Percentiles rank a stretch among this genome's conserved stretches.
These are phyloP conservation scores for Globisporangium alternatum DNA, from an alignment of 352 stramenopile species.

Conservation along the genomic window DNA sequence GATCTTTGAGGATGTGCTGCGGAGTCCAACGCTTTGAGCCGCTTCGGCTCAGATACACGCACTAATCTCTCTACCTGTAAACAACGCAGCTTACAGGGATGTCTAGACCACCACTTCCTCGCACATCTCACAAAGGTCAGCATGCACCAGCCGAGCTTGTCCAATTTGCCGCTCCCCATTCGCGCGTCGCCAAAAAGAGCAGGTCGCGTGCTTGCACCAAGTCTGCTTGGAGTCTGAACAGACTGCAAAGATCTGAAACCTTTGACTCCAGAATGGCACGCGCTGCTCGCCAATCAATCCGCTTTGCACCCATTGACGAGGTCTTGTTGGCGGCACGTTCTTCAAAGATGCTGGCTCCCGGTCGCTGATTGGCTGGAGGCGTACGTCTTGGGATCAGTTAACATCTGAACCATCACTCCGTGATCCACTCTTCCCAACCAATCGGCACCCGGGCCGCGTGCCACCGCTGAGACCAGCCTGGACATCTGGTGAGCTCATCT, in stretches of 20 bases:
- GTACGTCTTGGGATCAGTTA: neutral
- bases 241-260: neutral
- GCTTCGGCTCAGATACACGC: too few relatives aligned
- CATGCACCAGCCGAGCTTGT: too few relatives aligned
- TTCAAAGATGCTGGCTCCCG: neutral
- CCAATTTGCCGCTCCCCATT: too few relatives aligned
- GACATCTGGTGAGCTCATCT: conserved; percentile 4
- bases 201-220: neutral
- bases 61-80: too few relatives aligned
- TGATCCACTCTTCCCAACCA: neutral
- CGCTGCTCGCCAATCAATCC: conserved; percentile 4
- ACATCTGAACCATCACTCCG: neutral
- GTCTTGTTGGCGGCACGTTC: neutral
- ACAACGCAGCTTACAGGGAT: too few relatives aligned
- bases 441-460: neutral
- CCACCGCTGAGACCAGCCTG: conserved; percentile 5
- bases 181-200: too few relatives aligned
- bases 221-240: too few relatives aligned
- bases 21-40: too few relatives aligned
- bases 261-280: neutral
- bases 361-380: conserved; percentile 1
- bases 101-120: too few relatives aligned
- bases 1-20: too few relatives aligned
- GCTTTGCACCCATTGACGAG: neutral
- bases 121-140: too few relatives aligned